These are phyloP conservation scores for Monilinia fructigena DNA, from an alignment of 2,329 filamentous ascomycete genomes.

Conservation along the genomic window DNA sequence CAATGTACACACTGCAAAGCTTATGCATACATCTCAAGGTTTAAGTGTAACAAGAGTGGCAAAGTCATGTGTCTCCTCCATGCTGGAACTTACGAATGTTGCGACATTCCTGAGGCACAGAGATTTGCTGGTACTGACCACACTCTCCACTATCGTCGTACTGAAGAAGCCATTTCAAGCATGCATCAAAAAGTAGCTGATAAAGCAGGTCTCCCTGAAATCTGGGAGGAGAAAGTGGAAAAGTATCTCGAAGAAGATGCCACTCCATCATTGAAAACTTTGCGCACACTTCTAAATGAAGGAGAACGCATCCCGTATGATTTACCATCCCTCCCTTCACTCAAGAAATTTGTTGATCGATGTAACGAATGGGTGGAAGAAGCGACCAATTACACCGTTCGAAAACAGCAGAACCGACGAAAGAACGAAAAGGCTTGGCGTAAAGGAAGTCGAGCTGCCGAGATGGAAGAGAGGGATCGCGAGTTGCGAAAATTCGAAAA, in stretches of 20 bases:
- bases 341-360: slow-evolving; percentile 88
- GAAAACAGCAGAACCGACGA: slow-evolving; percentile 94
- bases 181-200: slow-evolving; percentile 77
- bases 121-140: slow-evolving; percentile 71
- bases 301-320: slow-evolving; percentile 95
- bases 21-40: slow-evolving; percentile 87
- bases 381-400: slow-evolving; percentile 91
- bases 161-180: slow-evolving; percentile 65
- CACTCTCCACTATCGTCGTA: slow-evolving; percentile 72
- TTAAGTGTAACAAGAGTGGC: slow-evolving; percentile 76
- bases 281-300: slow-evolving; percentile 82
- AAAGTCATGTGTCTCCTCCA: slow-evolving; percentile 83
- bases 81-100: slow-evolving; percentile 78
- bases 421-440: slow-evolving; percentile 91
- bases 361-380: slow-evolving; percentile 99
- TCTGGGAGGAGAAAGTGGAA: slow-evolving; percentile 88
- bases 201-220: slow-evolving; percentile 80
- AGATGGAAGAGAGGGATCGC: slow-evolving; percentile 78
- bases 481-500: slow-evolving; percentile 88
- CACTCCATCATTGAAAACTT: slow-evolving; percentile 78
- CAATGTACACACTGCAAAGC: slow-evolving; percentile 90
- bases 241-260: slow-evolving; percentile 79
- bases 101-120: slow-evolving; percentile 63
- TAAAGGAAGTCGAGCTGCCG: slow-evolving; percentile 70
- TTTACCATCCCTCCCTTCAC: slow-evolving; percentile 74